A percentile compares a stretch with the other conserved stretches of the same genome.
phyloP scores from a whole-genome alignment of 352 stramenopile species.

The Pythium phragmiticola region DNA sequence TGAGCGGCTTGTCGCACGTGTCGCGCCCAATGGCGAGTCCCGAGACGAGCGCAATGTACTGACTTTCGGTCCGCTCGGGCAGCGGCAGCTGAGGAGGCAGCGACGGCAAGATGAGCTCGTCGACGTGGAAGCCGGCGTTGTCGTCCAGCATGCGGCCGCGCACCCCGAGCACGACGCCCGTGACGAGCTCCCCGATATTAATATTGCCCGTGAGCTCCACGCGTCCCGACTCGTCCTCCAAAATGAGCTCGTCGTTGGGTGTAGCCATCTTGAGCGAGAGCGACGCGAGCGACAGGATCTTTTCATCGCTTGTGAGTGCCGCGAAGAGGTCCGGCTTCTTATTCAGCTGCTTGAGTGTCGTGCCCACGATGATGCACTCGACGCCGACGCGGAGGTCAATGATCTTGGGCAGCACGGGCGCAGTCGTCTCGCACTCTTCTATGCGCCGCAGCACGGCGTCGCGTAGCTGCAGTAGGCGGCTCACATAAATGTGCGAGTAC shows the following conservation, averaged over 20 bases:
- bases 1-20: conserved; percentile 37
- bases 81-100: conserved; percentile 51
- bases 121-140: conserved; percentile 52
- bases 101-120: conserved; percentile 53
- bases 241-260: conserved; percentile 68
- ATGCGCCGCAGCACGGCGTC: conserved; percentile 50
- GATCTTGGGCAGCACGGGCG: conserved; percentile 61
- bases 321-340: conserved; percentile 83
- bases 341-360: conserved; percentile 77
- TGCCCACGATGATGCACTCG: conserved; percentile 78
- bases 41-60: conserved; percentile 72
- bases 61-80: conserved; percentile 41
- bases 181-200: conserved; percentile 53
- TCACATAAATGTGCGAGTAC: conserved; percentile 91
- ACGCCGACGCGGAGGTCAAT: conserved; percentile 70
- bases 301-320: conserved; percentile 64
- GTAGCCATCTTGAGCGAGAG: conserved; percentile 46
- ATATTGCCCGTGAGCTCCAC: conserved; percentile 67
- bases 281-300: conserved; percentile 41
- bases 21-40: conserved; percentile 47
- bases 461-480: conserved; percentile 69
- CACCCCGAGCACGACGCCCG: conserved; percentile 72
- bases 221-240: conserved; percentile 89
- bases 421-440: conserved; percentile 28
- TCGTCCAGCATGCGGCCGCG: conserved; percentile 51